Evolutionary conservation across 2,329 filamentous ascomycete species (phyloP).

Genomic region (Diaporthe aspalathi): DNA sequence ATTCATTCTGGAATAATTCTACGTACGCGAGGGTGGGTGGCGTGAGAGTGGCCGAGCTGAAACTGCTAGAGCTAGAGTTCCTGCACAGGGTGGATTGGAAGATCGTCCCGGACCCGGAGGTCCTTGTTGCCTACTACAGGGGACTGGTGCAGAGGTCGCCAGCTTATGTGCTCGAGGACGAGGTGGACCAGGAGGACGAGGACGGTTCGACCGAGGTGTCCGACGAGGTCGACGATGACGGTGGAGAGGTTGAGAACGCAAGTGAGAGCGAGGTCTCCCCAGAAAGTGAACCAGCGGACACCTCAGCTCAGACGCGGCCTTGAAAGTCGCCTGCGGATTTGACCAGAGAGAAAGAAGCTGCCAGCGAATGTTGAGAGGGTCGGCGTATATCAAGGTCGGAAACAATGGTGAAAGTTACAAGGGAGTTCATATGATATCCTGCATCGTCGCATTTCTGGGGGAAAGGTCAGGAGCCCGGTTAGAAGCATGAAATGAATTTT

Average conservation of each 20-base stretch:
- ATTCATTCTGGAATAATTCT: slow-evolving; percentile 98
- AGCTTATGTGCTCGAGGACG: slow-evolving; percentile 60
- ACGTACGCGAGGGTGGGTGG: slow-evolving; percentile 95
- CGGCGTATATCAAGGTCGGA: neutral
- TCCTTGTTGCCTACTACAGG: slow-evolving; percentile 91
- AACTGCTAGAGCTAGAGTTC: slow-evolving; percentile 92
- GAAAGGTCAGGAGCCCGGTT: slow-evolving; percentile 9
- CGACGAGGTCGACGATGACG: slow-evolving; percentile 50
- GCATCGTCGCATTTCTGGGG: slow-evolving; percentile 15
- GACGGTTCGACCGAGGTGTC: slow-evolving; percentile 48
- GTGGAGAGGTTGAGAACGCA: slow-evolving; percentile 43
- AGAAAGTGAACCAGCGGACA: slow-evolving; percentile 18
- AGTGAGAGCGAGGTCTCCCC: slow-evolving; percentile 31
- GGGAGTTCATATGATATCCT: slow-evolving; percentile 5
- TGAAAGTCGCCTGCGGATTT: slow-evolving; percentile 1
- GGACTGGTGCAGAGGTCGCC: slow-evolving; percentile 79
- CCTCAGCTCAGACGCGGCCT: slow-evolving; percentile 9
- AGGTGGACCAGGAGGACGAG: slow-evolving; percentile 48
- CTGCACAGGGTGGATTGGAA: slow-evolving; percentile 93
- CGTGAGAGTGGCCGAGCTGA: slow-evolving; percentile 89
- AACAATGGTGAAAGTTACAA: slow-evolving; percentile 4
- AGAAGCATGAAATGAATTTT: slow-evolving; percentile 34
- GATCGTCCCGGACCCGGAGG: slow-evolving; percentile 95
- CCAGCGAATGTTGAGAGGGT: slow-evolving; percentile 10
- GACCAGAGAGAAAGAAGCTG: neutral